These are phyloP conservation scores for Cercospora nicotianae DNA, from an alignment of 2,329 filamentous ascomycete genomes.

Conservation along the genomic window DNA sequence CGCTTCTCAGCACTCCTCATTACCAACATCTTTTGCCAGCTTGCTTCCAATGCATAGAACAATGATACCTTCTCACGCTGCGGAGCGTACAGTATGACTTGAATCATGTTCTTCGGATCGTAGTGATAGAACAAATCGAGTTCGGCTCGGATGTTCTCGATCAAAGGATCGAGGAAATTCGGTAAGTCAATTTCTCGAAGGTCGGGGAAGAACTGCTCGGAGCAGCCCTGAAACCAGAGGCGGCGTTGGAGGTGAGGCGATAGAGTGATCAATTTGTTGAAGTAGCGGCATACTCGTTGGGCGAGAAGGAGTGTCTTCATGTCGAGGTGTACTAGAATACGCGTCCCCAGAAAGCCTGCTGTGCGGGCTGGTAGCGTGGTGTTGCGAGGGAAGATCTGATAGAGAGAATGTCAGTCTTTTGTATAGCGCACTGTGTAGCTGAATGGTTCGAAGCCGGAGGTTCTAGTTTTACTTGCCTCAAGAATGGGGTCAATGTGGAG, in stretches of 20 bases:
- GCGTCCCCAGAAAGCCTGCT: background rate
- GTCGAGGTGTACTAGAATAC: background rate
- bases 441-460: background rate
- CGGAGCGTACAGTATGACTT: constrained; percentile 1
- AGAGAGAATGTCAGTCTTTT: constrained; percentile 4
- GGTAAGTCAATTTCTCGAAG: background rate
- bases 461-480: background rate
- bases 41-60: background rate
- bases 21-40: constrained; percentile 10
- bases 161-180: constrained; percentile 3
- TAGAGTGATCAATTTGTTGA: background rate
- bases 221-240: constrained; percentile 4
- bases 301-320: constrained; percentile 4
- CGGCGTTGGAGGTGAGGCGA: constrained; percentile 8
- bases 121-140: constrained; percentile 8
- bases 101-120: background rate
- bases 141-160: background rate
- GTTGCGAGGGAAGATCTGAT: constrained; percentile 7
- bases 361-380: background rate
- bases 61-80: background rate
- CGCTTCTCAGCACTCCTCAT: constrained; percentile 4
- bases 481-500: background rate
- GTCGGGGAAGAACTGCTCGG: background rate
- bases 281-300: background rate
- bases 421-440: background rate